These are phyloP conservation scores for Haberlea rhodopensis DNA, from an alignment of 257 asterid species.

Conservation along the genomic window DNA sequence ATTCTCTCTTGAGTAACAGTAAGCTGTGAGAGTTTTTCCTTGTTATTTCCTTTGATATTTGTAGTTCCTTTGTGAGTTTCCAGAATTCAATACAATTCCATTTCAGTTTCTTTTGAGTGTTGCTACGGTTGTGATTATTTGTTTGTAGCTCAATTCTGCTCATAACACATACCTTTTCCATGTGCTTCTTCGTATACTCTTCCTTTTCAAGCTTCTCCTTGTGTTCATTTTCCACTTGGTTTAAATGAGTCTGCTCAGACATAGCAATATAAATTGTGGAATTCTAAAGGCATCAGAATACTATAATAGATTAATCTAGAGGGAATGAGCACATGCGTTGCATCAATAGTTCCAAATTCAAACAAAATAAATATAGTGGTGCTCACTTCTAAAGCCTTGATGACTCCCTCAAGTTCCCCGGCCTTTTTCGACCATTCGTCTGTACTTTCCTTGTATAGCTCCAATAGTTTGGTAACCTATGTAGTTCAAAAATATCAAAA, in stretches of 20 bases:
- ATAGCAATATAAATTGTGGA: slow-evolving; percentile 18
- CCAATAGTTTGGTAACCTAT: slow-evolving; percentile 70
- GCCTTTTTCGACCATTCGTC: slow-evolving; percentile 98
- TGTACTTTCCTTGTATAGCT: slow-evolving; percentile 83
- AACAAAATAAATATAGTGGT: slow-evolving; percentile 13
- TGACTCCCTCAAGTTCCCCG: slow-evolving; percentile 92
- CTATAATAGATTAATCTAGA: background rate
- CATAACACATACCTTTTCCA: slow-evolving; percentile 79
- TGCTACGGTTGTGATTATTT: no score
- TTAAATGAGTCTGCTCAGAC: slow-evolving; percentile 59
- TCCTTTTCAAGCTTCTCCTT: slow-evolving; percentile 81
- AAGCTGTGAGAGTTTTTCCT: no score
- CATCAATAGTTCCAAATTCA: slow-evolving; percentile 2
- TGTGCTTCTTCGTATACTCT: slow-evolving; percentile 52
- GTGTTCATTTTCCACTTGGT: slow-evolving; percentile 67
- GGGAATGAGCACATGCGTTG: background rate
- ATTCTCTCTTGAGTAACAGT: no score
- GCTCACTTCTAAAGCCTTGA: slow-evolving; percentile 90
- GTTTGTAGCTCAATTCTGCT: no score
- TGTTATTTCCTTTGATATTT: no score
- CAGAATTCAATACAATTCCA: no score
- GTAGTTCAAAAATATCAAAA: slow-evolving; percentile 1
- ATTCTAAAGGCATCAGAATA: slow-evolving; percentile 17
- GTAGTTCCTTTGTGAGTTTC: no score
- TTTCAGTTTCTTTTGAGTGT: no score